These are phyloP conservation scores for Globisporangium acanthophoron DNA, from an alignment of 352 stramenopile genomes.

Conservation along the genomic window DNA sequence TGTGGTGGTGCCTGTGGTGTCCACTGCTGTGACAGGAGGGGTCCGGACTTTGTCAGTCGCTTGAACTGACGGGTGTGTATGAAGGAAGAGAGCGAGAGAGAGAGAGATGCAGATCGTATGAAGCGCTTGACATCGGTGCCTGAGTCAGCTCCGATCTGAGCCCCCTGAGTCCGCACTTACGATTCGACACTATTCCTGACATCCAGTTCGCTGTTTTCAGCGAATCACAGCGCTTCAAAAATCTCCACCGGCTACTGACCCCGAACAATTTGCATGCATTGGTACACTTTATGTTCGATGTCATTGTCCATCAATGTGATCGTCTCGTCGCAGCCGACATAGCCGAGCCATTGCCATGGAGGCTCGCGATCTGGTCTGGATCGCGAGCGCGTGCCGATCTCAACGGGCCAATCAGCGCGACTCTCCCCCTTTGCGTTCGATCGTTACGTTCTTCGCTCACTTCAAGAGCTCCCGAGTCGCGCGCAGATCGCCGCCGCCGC, in stretches of 20 bases:
- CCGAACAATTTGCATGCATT: not conserved
- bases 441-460: not conserved
- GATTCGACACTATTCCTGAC: not conserved
- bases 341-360: not conserved
- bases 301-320: not conserved
- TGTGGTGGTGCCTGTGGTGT: too few species aligned
- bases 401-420: slow-evolving; percentile 2
- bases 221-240: not conserved
- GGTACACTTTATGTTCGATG: not conserved
- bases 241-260: not conserved
- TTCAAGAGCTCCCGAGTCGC: not conserved
- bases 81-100: too few species aligned
- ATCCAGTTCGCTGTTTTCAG: not conserved
- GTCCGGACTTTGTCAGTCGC: too few species aligned
- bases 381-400: slow-evolving; percentile 1
- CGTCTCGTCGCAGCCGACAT: not conserved
- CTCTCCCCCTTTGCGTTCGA: not conserved
- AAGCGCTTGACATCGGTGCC: too few species aligned
- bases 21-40: too few species aligned
- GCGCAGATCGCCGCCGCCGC: not conserved
- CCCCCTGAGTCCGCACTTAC: not conserved
- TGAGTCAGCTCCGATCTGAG: too few species aligned
- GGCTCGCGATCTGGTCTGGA: not conserved
- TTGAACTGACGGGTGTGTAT: too few species aligned
- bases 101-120: too few species aligned